Conservation (phyloP, 768 basidiomycete genomes). For the Tulasnella sp. region DNA sequence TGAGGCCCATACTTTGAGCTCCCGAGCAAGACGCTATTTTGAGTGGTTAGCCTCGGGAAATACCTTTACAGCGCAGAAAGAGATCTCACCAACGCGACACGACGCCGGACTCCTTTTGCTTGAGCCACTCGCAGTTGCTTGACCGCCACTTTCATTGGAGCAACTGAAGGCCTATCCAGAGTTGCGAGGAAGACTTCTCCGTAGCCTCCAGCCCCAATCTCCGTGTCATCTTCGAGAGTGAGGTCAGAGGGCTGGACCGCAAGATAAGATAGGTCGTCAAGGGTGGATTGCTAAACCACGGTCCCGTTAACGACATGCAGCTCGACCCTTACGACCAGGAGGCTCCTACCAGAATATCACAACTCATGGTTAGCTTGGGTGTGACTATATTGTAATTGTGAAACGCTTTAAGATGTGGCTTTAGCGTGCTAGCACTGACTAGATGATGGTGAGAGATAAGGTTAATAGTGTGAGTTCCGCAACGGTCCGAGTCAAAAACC, state of each 20-base stretch:
- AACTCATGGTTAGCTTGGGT: too few relatives aligned
- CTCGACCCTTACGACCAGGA: too few relatives aligned
- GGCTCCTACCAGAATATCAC: too few relatives aligned
- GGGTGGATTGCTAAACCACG: not conserved
- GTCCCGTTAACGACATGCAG: too few relatives aligned
- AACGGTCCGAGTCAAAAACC: too few relatives aligned
- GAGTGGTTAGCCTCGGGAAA: not conserved
- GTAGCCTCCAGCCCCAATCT: not conserved
- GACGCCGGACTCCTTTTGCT: not conserved
- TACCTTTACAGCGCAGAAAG: too few relatives aligned
- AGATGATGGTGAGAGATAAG: too few relatives aligned
- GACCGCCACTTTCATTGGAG: not conserved
- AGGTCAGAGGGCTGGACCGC: not conserved
- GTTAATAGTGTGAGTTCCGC: too few relatives aligned
- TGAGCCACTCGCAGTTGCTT: not conserved
- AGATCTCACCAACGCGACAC: not conserved
- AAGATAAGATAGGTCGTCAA: not conserved
- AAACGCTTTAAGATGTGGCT: too few relatives aligned
- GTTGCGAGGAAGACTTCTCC: not conserved
- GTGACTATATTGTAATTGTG: too few relatives aligned
- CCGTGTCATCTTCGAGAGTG: not conserved
- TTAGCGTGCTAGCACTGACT: too few relatives aligned
- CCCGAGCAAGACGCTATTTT: not conserved
- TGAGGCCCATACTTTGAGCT: constrained; percentile 1
- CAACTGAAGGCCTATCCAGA: not conserved